phyloP scores from a whole-genome alignment of 331 rosid species.

The Saraca asoca region DNA sequence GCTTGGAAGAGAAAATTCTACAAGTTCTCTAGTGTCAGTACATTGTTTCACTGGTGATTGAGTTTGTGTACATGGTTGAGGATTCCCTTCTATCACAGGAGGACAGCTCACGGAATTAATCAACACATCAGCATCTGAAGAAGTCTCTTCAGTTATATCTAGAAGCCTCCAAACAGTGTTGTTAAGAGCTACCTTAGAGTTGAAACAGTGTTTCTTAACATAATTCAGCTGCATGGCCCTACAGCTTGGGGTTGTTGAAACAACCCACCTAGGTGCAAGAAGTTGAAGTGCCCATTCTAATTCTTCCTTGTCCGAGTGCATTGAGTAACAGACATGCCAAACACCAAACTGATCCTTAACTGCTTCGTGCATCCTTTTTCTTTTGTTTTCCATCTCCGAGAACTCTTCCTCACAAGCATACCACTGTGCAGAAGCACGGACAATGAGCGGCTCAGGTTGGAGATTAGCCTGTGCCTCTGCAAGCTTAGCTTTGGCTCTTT shows the following conservation, averaged over 20 bases:
- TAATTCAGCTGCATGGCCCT: constrained; percentile 72
- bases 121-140: constrained; percentile 33
- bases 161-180: constrained; percentile 61
- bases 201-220: constrained; percentile 61
- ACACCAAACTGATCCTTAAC: constrained; percentile 75
- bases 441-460: constrained; percentile 63
- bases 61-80: constrained; percentile 38
- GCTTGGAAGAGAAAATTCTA: constrained; percentile 41
- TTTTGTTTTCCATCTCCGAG: constrained; percentile 41
- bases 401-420: constrained; percentile 59
- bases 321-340: constrained; percentile 84
- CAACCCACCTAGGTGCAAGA: constrained; percentile 83
- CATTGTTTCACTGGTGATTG: constrained; percentile 42
- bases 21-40: constrained; percentile 33
- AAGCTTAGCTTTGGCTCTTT: constrained; percentile 57
- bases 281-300: constrained; percentile 79
- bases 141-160: constrained; percentile 48
- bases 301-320: constrained; percentile 82
- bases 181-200: constrained; percentile 41
- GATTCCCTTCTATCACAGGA: constrained; percentile 40
- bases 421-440: constrained; percentile 86
- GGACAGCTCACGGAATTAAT: constrained; percentile 34
- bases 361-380: constrained; percentile 60
- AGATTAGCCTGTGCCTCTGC: constrained; percentile 50
- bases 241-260: constrained; percentile 82